phyloP scores from a whole-genome alignment of 2,329 filamentous ascomycete genomes.

The Colletotrichum sp. region DNA sequence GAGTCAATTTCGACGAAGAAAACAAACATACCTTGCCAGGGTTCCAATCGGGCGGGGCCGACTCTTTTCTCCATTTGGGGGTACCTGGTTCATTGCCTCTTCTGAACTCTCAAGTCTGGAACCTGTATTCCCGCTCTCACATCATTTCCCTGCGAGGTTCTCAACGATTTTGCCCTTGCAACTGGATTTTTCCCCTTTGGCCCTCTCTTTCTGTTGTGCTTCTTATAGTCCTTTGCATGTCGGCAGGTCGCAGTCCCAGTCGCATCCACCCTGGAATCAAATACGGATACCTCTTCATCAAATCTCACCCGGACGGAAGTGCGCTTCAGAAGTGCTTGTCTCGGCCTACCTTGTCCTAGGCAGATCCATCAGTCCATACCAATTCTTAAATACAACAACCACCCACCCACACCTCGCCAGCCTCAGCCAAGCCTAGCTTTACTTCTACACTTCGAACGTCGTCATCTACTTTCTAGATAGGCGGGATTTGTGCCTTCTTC shows the following conservation, averaged over 20 bases:
- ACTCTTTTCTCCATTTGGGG: not conserved
- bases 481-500: not conserved
- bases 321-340: not conserved
- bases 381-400: conserved; percentile 12
- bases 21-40: not conserved
- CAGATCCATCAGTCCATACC: not conserved
- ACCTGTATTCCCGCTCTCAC: not conserved
- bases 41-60: not conserved
- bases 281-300: not conserved
- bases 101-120: not conserved
- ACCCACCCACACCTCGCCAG: not conserved
- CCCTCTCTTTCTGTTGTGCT: not conserved
- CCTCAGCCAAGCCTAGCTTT: not conserved
- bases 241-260: not conserved
- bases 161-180: not conserved
- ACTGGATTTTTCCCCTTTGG: not conserved
- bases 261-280: not conserved
- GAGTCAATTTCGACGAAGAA: not conserved
- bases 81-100: not conserved
- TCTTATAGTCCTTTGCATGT: not conserved
- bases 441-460: not conserved
- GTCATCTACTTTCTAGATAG: not conserved
- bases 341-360: not conserved
- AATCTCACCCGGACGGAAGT: not conserved
- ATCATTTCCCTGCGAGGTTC: not conserved